Conservation (phyloP, 768 basidiomycete genomes). For the Chalciporus piperatus region DNA sequence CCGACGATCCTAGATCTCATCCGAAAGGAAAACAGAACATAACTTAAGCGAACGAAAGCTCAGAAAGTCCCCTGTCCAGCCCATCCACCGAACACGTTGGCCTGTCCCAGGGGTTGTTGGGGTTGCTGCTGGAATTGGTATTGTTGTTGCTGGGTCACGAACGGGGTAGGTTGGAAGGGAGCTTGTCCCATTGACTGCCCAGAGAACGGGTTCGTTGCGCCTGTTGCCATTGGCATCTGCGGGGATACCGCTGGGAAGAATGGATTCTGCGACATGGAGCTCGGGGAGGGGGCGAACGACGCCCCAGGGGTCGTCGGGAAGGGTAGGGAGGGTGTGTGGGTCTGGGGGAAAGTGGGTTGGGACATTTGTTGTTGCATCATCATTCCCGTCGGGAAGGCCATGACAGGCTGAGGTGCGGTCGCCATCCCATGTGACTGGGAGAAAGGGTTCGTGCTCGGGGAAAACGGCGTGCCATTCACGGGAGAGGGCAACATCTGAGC, state of each 20-base stretch:
- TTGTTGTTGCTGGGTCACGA: conserved; percentile 25
- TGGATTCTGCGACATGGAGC: conserved; percentile 20
- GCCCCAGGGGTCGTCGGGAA: conserved; percentile 10
- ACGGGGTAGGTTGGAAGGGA: conserved; percentile 29
- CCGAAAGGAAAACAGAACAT: background rate
- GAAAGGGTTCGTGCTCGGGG: conserved; percentile 17
- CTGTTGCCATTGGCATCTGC: conserved; percentile 25
- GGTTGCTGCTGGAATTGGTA: conserved; percentile 26
- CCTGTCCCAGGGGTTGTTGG: conserved; percentile 17
- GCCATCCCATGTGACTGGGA: conserved; percentile 5
- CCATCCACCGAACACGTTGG: conserved; percentile 19
- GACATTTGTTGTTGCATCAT: conserved; percentile 3
- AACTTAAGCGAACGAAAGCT: background rate
- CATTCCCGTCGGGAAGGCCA: conserved; percentile 5
- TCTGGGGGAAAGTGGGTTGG: background rate
- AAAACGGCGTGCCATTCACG: background rate
- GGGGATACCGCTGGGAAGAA: conserved; percentile 10
- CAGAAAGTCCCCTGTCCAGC: conserved; percentile 17
- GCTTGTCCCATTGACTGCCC: conserved; percentile 12
- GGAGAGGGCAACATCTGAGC: background rate
- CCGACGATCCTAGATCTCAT: background rate
- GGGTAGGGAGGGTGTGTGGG: background rate
- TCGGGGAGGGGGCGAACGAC: background rate
- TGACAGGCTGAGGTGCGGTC: conserved; percentile 7
- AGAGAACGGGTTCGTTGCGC: conserved; percentile 16